Conservation (phyloP, 495 filamentous ascomycete genomes). For the Hypoxylon trugodes region DNA sequence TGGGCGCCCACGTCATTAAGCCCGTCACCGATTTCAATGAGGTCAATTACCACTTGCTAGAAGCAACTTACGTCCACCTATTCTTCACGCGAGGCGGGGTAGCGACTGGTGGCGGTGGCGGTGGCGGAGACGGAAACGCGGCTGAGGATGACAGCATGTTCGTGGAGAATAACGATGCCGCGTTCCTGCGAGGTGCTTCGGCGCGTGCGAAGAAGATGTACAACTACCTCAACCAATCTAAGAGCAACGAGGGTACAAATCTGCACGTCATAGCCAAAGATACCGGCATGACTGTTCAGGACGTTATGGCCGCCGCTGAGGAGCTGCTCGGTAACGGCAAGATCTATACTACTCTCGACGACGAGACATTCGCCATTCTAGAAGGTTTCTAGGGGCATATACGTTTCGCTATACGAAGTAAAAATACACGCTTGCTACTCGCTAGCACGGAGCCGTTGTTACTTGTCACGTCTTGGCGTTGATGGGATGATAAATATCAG, state of each 20-base stretch:
- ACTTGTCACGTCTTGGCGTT: conserved; percentile 21
- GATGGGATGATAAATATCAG: conserved; percentile 19
- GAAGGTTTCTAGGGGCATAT: conserved; percentile 48
- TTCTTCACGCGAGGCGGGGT: conserved; percentile 76
- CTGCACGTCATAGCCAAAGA: conserved; percentile 74
- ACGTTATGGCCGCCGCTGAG: conserved; percentile 77
- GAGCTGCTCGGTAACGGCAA: conserved; percentile 76
- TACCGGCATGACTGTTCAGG: conserved; percentile 67
- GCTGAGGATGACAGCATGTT: conserved; percentile 62
- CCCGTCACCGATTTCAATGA: conserved; percentile 88
- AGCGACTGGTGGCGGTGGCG: conserved; percentile 26
- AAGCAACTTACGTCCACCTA: conserved; percentile 86
- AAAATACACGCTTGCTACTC: neutral
- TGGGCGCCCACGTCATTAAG: conserved; percentile 82
- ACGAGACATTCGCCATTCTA: conserved; percentile 79
- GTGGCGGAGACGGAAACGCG: conserved; percentile 46
- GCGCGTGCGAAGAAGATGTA: conserved; percentile 71
- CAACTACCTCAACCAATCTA: conserved; percentile 67
- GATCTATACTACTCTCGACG: conserved; percentile 92
- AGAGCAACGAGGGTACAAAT: conserved; percentile 83
- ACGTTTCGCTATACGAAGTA: neutral
- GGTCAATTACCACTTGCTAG: conserved; percentile 85
- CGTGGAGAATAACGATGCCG: conserved; percentile 50
- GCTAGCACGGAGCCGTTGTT: neutral
- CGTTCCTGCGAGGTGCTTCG: conserved; percentile 60